Conservation (phyloP, 2,329 filamentous ascomycete genomes). For the Colletotrichum sp. region DNA sequence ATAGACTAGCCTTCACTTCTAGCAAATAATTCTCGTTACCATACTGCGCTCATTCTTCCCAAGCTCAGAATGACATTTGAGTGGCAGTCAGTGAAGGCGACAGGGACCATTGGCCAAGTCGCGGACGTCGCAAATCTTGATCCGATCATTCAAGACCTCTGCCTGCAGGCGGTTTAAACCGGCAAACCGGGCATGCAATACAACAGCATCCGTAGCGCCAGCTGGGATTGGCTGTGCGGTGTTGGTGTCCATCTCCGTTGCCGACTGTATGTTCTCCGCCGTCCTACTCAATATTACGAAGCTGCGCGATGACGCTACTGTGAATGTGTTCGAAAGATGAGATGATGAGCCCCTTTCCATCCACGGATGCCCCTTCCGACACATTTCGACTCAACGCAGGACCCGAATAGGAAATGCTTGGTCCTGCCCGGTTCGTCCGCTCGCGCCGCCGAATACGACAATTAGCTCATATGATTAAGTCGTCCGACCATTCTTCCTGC, state of each 20-base stretch:
- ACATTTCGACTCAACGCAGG: background rate
- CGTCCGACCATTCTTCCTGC: background rate
- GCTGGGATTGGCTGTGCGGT: background rate
- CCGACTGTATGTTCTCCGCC: background rate
- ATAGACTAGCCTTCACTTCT: slow-evolving; percentile 4
- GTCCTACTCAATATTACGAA: background rate
- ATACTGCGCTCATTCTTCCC: no score
- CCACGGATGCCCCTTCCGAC: background rate
- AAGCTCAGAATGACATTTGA: background rate
- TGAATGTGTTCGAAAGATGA: background rate
- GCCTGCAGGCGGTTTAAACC: background rate
- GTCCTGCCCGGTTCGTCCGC: background rate
- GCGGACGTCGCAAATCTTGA: background rate
- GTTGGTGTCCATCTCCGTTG: background rate
- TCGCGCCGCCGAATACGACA: background rate
- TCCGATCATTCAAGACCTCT: background rate
- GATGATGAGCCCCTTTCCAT: background rate
- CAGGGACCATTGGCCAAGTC: background rate
- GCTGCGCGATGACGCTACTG: background rate
- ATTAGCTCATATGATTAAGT: background rate
- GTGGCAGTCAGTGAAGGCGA: background rate
- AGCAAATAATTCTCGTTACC: background rate
- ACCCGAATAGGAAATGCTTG: background rate
- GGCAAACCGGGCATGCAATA: background rate
- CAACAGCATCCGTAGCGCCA: background rate